These are phyloP conservation scores for Alternaria incomplexa DNA, from an alignment of 2,329 filamentous ascomycete genomes.

Conservation along the genomic window DNA sequence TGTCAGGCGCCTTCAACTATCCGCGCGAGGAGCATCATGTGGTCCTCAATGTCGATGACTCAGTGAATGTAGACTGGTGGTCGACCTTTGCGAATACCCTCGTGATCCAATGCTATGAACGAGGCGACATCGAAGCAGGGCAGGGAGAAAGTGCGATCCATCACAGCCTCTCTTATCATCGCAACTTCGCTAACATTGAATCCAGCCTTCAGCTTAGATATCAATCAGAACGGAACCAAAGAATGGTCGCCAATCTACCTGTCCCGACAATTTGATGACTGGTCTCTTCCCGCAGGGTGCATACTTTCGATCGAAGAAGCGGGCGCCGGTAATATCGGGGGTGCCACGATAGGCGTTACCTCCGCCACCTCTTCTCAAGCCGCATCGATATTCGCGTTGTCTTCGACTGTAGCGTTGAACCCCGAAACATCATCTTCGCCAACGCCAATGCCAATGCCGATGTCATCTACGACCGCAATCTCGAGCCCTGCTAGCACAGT, in stretches of 20 bases:
- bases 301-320: background rate
- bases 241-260: background rate
- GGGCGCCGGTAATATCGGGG: background rate
- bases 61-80: background rate
- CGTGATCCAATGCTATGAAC: background rate
- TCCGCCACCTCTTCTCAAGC: background rate
- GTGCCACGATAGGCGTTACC: background rate
- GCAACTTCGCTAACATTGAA: background rate
- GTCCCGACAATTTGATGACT: background rate
- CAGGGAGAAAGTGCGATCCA: background rate
- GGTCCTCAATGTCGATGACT: background rate
- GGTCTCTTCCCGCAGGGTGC: background rate
- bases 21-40: background rate
- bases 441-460: background rate
- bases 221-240: background rate
- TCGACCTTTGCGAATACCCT: background rate
- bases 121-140: background rate
- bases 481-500: background rate
- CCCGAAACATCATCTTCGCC: background rate
- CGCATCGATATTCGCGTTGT: background rate
- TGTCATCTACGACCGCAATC: background rate
- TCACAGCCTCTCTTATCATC: background rate
- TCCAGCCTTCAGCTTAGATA: background rate
- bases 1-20: background rate
- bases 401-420: background rate